phyloP scores from a whole-genome alignment of 306 rosid genomes.

The Cicer cuneatum region DNA sequence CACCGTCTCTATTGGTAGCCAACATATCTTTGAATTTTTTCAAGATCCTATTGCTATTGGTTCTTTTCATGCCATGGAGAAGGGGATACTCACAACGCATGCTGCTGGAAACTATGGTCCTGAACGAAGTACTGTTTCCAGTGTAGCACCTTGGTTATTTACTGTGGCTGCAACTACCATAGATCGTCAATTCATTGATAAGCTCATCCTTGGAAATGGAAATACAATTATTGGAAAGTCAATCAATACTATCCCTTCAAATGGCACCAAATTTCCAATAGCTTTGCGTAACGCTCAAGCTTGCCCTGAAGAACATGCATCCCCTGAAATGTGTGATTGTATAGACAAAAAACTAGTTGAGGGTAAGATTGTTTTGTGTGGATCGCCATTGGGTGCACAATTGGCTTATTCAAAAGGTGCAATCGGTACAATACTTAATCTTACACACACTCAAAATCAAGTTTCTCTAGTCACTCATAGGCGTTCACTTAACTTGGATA shows the following conservation, averaged over 20 bases:
- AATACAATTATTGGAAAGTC: neutral
- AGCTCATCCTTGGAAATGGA: conserved; percentile 11
- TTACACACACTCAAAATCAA: neutral
- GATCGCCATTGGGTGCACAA: fast-evolving
- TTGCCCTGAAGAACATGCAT: neutral
- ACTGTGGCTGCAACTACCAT: conserved; percentile 18
- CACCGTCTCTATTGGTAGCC: conserved; percentile 8
- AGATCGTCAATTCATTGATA: conserved; percentile 7
- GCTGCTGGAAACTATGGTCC: conserved; percentile 4
- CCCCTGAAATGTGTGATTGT: neutral
- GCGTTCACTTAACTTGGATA: neutral
- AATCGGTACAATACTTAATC: neutral
- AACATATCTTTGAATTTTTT: no score
- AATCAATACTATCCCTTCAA: neutral
- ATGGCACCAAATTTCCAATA: conserved; percentile 1
- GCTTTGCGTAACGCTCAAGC: neutral
- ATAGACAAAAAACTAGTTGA: neutral
- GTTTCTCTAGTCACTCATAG: neutral
- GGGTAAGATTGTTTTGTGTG: conserved; percentile 20
- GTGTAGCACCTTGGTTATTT: conserved; percentile 28
- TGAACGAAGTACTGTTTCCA: fast-evolving
- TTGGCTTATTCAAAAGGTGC: neutral
- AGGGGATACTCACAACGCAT: neutral
- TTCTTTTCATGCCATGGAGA: conserved; percentile 32
- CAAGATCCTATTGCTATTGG: conserved; percentile 2